A percentile compares a stretch with the other conserved stretches of the same genome.
Evolutionary conservation across 441 rosid genomes (phyloP).

Genomic region (Kokia cookei): DNA sequence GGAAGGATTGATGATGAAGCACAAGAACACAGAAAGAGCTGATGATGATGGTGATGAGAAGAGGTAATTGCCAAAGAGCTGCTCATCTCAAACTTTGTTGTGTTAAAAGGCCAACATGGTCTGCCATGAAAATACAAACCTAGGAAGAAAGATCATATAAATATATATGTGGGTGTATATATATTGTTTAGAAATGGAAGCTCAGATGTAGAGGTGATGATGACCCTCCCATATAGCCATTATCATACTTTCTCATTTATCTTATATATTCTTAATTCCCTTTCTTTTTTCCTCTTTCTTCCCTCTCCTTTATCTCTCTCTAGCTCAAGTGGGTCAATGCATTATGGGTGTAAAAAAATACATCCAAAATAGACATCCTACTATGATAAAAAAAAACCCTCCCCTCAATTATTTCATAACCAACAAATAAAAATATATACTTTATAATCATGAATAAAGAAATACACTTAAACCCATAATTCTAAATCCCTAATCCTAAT

Average conservation of each 20-base stretch:
- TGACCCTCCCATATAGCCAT: conserved; percentile 32
- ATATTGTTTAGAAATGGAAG: conserved; percentile 27
- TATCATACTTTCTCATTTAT: conserved; percentile 22
- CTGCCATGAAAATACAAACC: conserved; percentile 28
- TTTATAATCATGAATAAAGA: background rate
- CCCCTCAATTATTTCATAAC: conserved; percentile 51
- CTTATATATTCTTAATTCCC: conserved; percentile 15
- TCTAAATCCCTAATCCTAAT: background rate
- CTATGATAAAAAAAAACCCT: conserved; percentile 10
- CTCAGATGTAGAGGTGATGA: conserved; percentile 47
- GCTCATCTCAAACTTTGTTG: conserved; percentile 16
- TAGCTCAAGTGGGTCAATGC: conserved; percentile 55
- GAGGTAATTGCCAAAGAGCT: conserved; percentile 20
- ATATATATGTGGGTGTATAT: background rate
- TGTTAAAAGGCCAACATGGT: conserved; percentile 25
- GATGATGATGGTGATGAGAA: conserved; percentile 10
- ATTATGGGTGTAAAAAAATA: conserved; percentile 26
- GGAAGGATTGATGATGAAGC: conserved; percentile 11
- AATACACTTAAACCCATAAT: background rate
- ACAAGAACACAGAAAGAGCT: conserved; percentile 11
- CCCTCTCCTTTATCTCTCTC: conserved; percentile 18
- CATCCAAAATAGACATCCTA: conserved; percentile 50
- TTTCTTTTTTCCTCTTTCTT: background rate
- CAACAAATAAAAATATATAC: conserved; percentile 18
- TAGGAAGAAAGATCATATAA: conserved; percentile 28